Evolutionary conservation across 1,284 basidiomycete genomes (phyloP), one percentile per base, ranked within the genome.

Genomic region (Cutaneotrichosporon sp.): DNA sequence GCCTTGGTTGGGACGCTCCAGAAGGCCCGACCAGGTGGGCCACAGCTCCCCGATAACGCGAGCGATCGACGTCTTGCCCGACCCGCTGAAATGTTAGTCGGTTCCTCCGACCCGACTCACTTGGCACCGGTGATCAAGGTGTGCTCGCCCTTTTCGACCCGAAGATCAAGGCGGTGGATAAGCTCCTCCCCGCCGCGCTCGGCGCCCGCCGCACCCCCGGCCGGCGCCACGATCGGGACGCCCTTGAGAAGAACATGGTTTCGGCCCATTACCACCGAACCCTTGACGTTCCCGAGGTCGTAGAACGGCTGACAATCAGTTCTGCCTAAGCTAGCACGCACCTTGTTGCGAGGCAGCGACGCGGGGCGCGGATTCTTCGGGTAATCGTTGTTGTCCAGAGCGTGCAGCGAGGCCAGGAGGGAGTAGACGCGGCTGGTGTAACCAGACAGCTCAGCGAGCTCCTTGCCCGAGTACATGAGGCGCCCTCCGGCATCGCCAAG

Each of bases 401-500:
- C 84, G 79, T 97, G 92, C 14, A 98, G 81, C 0, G 90, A 90
- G 1, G 92, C 89, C 27, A 97, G 82, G 22, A 98, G 86, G 13
- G 88, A 87, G 80, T 97, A 97, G 5, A 98, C 84, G 49, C 95
- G 87, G 34, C 88, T 89, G 1, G 95, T 97, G 68, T 94, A 88
- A 10, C 95, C 95, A 0, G 93, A 92, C 27, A 98, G 85, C 76
- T 97, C 92, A 45, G 97, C 87, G 2, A 99, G 83, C 70, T 95
- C 93, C 73, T 82, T 83, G 59, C 80, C 81, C 4, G 79, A 80
- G 61, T 81, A 81, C 81, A 82, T 82, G 46, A 97, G 81, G 38
- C 93, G 84, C 2, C 94, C 93, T 22, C 95, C 95, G 0, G 95
- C 95, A 72, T 99, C 95, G 4, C 95, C 94, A 6, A 97, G 86